Conservation (phyloP, 805 yeast species). For the Suhomyces pyralidae region DNA sequence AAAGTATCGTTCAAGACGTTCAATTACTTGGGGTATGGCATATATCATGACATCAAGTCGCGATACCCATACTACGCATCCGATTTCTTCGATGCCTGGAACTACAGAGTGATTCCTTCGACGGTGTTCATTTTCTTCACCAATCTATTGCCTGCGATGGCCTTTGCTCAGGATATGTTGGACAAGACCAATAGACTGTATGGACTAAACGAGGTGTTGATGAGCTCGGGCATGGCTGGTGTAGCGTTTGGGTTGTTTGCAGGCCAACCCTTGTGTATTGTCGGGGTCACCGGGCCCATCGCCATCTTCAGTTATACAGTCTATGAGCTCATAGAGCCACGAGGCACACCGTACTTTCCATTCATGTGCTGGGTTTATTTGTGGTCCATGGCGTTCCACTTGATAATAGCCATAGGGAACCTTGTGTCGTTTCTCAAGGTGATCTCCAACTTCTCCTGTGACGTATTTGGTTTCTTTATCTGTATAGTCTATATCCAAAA, state of each 20-base stretch:
- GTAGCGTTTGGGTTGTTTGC: conserved; percentile 78
- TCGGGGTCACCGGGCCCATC: conserved; percentile 97
- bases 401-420: conserved; percentile 67
- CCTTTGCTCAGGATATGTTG: conserved; percentile 96
- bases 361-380: conserved; percentile 95
- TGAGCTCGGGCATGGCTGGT: conserved; percentile 86
- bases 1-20: conserved; percentile 8
- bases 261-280: conserved; percentile 92
- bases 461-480: conserved; percentile 89
- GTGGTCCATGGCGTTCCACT: conserved; percentile 86
- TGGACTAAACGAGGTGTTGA: conserved; percentile 86
- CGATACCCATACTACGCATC: conserved; percentile 66
- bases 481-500: conserved; percentile 85
- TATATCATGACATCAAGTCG: conserved; percentile 47
- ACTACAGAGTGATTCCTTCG: conserved; percentile 86
- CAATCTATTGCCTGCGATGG: conserved; percentile 86
- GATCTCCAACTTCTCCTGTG: conserved; percentile 83
- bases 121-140: conserved; percentile 83
- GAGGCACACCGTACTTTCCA: conserved; percentile 64
- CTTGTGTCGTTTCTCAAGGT: conserved; percentile 62
- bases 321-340: conserved; percentile 60
- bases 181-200: conserved; percentile 83
- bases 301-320: conserved; percentile 90
- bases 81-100: conserved; percentile 80
- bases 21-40: conserved; percentile 44